A percentile compares a stretch with the other conserved stretches of the same genome.
Conservation (phyloP, 805 yeast genomes). For the Candida nanaspora region DNA sequence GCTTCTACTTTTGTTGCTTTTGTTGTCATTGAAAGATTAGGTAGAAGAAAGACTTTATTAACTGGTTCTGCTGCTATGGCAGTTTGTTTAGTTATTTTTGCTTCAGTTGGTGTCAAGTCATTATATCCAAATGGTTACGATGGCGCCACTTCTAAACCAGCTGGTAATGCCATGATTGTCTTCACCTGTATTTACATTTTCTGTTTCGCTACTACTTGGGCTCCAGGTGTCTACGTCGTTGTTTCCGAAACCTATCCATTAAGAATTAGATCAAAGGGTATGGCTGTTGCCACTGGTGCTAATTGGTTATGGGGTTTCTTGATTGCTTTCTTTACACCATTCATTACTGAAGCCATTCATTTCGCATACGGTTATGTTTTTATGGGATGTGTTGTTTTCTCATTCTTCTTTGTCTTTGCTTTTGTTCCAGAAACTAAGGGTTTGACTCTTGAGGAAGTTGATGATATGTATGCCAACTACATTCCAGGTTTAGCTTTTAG, state of each 20-base stretch:
- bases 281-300: constrained; percentile 59
- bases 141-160: constrained; percentile 30
- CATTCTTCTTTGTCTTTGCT: constrained; percentile 50
- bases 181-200: constrained; percentile 56
- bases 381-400: constrained; percentile 48
- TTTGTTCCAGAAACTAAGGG: constrained; percentile 62
- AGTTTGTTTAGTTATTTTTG: constrained; percentile 52
- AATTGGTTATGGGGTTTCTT: constrained; percentile 72
- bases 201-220: constrained; percentile 73
- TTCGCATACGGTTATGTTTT: constrained; percentile 47
- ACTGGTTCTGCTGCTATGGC: constrained; percentile 60
- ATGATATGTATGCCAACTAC: constrained; percentile 40
- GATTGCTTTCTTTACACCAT: constrained; percentile 61
- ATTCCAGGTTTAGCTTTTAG: constrained; percentile 25
- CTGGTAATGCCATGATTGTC: constrained; percentile 43
- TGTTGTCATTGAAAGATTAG: constrained; percentile 45
- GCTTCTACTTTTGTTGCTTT: constrained; percentile 47
- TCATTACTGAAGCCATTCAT: constrained; percentile 40
- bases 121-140: constrained; percentile 34
- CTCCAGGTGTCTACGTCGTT: constrained; percentile 62
- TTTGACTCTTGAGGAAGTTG: constrained; percentile 60
- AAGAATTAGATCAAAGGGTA: constrained; percentile 61
- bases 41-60: constrained; percentile 57
- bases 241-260: constrained; percentile 55
- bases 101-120: constrained; percentile 35